phyloP scores from a whole-genome alignment of 1,284 basidiomycete genomes.

The Leucoagaricus sp. region DNA sequence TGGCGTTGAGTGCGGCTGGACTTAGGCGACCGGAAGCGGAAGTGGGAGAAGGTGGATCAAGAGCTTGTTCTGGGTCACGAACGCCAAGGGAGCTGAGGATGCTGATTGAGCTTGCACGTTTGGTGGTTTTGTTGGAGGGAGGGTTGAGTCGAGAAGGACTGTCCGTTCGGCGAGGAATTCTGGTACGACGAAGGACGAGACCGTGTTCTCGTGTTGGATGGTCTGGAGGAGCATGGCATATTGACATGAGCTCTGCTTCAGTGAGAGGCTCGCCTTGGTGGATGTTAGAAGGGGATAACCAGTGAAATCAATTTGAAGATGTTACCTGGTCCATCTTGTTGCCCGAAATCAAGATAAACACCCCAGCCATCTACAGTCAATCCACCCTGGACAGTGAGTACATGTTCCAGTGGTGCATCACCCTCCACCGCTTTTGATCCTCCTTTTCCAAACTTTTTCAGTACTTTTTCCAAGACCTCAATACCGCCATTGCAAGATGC shows the following conservation, averaged over 20 bases:
- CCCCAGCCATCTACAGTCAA: conserved; percentile 89
- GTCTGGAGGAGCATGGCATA: conserved; percentile 84
- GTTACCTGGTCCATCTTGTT: conserved; percentile 50
- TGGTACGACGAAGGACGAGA: conserved; percentile 66
- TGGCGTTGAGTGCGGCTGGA: conserved; percentile 35
- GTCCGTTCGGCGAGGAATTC: conserved; percentile 46
- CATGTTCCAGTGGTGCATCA: conserved; percentile 28
- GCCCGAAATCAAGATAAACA: conserved; percentile 66
- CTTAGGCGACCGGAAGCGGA: conserved; percentile 21
- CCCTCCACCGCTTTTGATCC: conserved; percentile 49
- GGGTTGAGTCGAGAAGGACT: conserved; percentile 29
- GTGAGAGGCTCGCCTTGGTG: conserved; percentile 68
- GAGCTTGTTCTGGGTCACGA: conserved; percentile 63
- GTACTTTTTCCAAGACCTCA: conserved; percentile 83
- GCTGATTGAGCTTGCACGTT: conserved; percentile 92
- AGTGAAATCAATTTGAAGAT: conserved; percentile 14
- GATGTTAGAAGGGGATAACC: conserved; percentile 1
- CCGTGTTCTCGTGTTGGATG: conserved; percentile 85
- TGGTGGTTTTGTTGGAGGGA: conserved; percentile 65
- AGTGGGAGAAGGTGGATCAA: conserved; percentile 47
- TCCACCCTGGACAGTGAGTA: conserved; percentile 32
- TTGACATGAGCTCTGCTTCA: conserved; percentile 80
- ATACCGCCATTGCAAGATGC: conserved; percentile 76
- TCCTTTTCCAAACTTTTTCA: conserved; percentile 86
- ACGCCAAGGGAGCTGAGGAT: conserved; percentile 93